Conservation (phyloP, 2,329 filamentous ascomycete genomes). For the Calonectria pseudoturangicola region DNA sequence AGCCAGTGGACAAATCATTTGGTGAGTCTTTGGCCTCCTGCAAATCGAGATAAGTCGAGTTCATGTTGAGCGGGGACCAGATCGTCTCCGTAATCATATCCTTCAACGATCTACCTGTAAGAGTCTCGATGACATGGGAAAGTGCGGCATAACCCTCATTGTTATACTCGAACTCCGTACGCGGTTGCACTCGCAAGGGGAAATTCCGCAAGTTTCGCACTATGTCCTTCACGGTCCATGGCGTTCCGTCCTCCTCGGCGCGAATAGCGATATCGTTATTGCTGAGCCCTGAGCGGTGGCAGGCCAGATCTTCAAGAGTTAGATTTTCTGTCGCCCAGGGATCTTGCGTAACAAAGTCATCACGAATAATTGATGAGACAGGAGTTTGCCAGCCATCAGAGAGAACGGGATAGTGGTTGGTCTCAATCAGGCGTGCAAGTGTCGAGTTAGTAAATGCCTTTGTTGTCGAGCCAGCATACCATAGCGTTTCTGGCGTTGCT, state of each 20-base stretch:
- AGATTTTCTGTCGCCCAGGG: conserved; percentile 1
- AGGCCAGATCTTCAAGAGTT: conserved; percentile 1
- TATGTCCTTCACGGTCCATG: conserved; percentile 2
- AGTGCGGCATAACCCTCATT: conserved; percentile 1
- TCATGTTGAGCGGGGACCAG: background rate
- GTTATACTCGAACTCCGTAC: conserved; percentile 14
- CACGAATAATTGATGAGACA: conserved; percentile 2
- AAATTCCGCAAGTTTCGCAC: conserved; percentile 8
- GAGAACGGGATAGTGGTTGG: background rate
- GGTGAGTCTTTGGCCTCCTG: conserved; percentile 7
- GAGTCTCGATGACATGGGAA: conserved; percentile 5
- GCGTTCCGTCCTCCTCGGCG: background rate
- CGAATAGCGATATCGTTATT: conserved; percentile 2
- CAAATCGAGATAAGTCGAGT: conserved; percentile 14
- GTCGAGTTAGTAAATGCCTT: background rate
- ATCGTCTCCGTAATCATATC: background rate
- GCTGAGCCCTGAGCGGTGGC: conserved; percentile 11
- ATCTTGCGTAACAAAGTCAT: conserved; percentile 20
- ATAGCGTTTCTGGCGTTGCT: conserved; percentile 3
- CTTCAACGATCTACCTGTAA: background rate
- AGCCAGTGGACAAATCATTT: conserved; percentile 4
- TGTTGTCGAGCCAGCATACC: conserved; percentile 13
- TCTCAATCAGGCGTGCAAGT: conserved; percentile 1
- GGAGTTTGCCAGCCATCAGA: background rate
- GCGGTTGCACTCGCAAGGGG: conserved; percentile 1